Conservation (phyloP, 2,329 filamentous ascomycete genomes). For the Colletotrichum sp. region DNA sequence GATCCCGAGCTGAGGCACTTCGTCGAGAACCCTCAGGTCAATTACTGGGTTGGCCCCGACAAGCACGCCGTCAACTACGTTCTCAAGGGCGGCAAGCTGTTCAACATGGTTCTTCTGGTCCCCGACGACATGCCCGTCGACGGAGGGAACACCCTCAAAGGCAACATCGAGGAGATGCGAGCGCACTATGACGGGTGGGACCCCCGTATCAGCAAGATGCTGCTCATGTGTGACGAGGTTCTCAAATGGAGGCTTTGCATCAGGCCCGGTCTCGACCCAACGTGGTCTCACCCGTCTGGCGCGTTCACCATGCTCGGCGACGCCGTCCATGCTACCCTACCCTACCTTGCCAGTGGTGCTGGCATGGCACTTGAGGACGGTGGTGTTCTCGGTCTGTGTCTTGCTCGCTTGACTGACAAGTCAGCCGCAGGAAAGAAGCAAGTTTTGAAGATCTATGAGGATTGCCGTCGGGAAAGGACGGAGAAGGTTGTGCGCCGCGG, state of each 20-base stretch:
- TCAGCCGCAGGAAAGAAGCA: conserved; percentile 36
- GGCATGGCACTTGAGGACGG: conserved; percentile 68
- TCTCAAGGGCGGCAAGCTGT: conserved; percentile 28
- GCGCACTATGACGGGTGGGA: conserved; percentile 63
- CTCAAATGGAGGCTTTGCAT: conserved; percentile 67
- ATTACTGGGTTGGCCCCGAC: conserved; percentile 31
- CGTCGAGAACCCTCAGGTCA: conserved; percentile 27
- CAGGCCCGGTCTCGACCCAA: conserved; percentile 51
- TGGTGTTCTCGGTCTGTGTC: conserved; percentile 60
- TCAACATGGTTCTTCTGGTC: conserved; percentile 40
- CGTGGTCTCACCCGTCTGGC: conserved; percentile 61
- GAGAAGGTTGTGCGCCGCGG: conserved; percentile 64
- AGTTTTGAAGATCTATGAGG: conserved; percentile 57
- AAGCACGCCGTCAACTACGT: conserved; percentile 33
- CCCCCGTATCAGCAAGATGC: conserved; percentile 59
- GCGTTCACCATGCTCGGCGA: conserved; percentile 67
- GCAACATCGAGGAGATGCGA: conserved; percentile 53
- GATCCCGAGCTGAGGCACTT: conserved; percentile 27
- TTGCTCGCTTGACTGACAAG: conserved; percentile 48
- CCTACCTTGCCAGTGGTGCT: conserved; percentile 62
- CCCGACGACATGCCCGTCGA: conserved; percentile 47
- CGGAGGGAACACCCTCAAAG: conserved; percentile 39
- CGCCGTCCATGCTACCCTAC: conserved; percentile 68
- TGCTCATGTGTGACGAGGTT: conserved; percentile 61
- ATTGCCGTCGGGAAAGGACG: conserved; percentile 61